Evolutionary conservation across 495 filamentous ascomycete species (phyloP), one percentile per base, ranked within the genome.

Genomic region (Pseudomonodictys pantanalensis): DNA sequence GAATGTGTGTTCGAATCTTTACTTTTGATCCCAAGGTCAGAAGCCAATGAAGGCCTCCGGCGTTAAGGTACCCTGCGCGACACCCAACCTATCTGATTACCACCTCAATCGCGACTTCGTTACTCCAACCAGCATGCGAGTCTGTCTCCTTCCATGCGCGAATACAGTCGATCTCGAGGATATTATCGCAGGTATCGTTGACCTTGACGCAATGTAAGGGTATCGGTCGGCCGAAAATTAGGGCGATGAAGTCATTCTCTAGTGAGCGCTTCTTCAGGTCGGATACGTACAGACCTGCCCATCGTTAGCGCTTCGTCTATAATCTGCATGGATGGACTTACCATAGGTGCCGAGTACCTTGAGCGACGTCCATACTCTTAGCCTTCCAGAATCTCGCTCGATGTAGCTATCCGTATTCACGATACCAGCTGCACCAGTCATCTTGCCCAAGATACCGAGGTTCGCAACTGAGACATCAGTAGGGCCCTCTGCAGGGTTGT

Each of bases 401-500:
- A 84, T 65, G 23, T 75, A 77, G 12, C 83, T 78, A n/a, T 79
- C 76, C 11, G 77, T 84, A 8, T 70, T 74, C 1, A 87, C 66
- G 12, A 97, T 76, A 0, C 90, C 93, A 0, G 89, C 91, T 1
- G 85, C 83, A 7, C 91, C 93, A 2, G 91, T 90, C 86, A 97
- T 95, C 70, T 96, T 95, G 15, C 81, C 88, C 22, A 96, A 61
- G 2, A 98, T 74, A 9, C 93, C 93, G 2, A 98, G 71, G n/a
- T 86, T 82, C 0, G 87, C 86, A 11, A 89, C 66, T 20, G 25
- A 46, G 47, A 70, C 35, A 1, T 38, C 35, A 15, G 23, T 8
- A 18, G 58, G 54, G 15, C 58, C 55, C 18, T 42, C 15, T 8
- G 26, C 32, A 20, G 54, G 51, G 25, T 63, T 38, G 70, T 70